Conservation (phyloP, 2,329 filamentous ascomycete species). For the Colletotrichum higginsianum region DNA sequence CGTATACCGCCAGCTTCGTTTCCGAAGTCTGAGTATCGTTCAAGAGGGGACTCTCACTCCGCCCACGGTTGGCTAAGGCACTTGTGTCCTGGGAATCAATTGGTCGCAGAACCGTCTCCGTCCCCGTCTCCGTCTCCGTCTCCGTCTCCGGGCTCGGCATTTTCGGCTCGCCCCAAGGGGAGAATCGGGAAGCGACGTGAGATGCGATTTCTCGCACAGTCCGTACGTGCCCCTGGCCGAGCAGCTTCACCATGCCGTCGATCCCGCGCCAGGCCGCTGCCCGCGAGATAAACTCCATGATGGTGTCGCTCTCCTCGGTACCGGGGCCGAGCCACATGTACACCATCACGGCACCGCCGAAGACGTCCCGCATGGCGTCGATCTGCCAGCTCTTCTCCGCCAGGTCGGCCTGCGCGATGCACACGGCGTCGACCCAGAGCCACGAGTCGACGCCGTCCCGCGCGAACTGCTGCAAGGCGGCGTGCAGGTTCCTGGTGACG, state of each 20-base stretch:
- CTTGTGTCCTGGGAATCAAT: too few species aligned
- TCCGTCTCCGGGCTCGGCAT: too few species aligned
- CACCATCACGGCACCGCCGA: conserved; percentile 38
- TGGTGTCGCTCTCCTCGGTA: background rate
- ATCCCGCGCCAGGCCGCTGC: too few species aligned
- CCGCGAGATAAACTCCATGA: background rate
- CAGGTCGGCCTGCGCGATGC: conserved; percentile 43
- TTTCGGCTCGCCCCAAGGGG: too few species aligned
- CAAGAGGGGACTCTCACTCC: background rate
- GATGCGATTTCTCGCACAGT: too few species aligned
- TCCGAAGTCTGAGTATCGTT: background rate
- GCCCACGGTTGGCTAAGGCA: background rate
- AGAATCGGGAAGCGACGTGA: too few species aligned
- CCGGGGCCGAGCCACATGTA: conserved; percentile 44
- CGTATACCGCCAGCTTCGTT: conserved; percentile 9
- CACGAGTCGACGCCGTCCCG: background rate
- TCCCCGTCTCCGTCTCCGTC: too few species aligned
- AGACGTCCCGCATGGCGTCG: conserved; percentile 43
- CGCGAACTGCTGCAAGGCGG: conserved; percentile 34
- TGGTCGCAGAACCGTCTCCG: too few species aligned
- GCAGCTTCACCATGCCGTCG: too few species aligned
- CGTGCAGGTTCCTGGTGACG: conserved; percentile 21
- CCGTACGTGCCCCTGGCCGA: too few species aligned
- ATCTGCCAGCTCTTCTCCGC: conserved; percentile 45
- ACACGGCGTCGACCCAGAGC: conserved; percentile 46